Percentiles rank a stretch among this genome's conserved stretches.
These are phyloP conservation scores for Auricularia sp. DNA, from an alignment of 768 basidiomycete genomes.

Conservation along the genomic window DNA sequence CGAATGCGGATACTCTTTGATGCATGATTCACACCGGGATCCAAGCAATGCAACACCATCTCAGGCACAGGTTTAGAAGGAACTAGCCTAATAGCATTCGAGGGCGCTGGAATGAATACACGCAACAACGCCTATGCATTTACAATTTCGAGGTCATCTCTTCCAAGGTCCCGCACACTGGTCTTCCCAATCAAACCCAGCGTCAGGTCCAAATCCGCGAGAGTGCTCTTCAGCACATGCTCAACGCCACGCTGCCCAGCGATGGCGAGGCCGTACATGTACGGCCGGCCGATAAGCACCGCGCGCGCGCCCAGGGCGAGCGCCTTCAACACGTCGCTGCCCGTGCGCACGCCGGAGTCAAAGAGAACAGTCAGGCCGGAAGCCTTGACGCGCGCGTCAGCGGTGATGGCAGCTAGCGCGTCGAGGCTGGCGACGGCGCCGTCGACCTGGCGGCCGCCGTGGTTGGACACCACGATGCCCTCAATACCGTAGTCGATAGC, in stretches of 20 bases:
- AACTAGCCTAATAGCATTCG: too few relatives aligned
- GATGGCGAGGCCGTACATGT: conserved; percentile 61
- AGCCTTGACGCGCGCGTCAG: conserved; percentile 45
- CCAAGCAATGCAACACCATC: too few relatives aligned
- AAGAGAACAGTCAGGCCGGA: conserved; percentile 64
- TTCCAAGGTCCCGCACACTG: not conserved
- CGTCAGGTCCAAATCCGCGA: conserved; percentile 60
- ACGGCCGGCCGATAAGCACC: conserved; percentile 68
- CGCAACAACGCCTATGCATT: not conserved
- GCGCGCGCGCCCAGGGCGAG: conserved; percentile 79
- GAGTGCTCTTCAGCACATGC: conserved; percentile 54
- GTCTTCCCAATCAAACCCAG: conserved; percentile 46
- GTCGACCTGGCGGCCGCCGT: conserved; percentile 48
- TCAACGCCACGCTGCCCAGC: conserved; percentile 68
- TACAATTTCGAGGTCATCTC: not conserved
- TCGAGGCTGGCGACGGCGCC: conserved; percentile 66
- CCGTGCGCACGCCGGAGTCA: conserved; percentile 64
- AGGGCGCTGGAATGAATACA: too few relatives aligned
- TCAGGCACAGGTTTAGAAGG: too few relatives aligned
- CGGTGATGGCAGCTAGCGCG: conserved; percentile 59
- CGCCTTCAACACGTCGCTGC: conserved; percentile 50
- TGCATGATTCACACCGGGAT: too few relatives aligned
- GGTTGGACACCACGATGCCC: conserved; percentile 74
- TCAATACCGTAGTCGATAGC: conserved; percentile 55
- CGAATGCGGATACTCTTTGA: too few relatives aligned